Percentiles rank a stretch among this genome's conserved stretches.
Evolutionary conservation across 306 rosid genomes (phyloP).

Genomic region (Medicago truncatula): DNA sequence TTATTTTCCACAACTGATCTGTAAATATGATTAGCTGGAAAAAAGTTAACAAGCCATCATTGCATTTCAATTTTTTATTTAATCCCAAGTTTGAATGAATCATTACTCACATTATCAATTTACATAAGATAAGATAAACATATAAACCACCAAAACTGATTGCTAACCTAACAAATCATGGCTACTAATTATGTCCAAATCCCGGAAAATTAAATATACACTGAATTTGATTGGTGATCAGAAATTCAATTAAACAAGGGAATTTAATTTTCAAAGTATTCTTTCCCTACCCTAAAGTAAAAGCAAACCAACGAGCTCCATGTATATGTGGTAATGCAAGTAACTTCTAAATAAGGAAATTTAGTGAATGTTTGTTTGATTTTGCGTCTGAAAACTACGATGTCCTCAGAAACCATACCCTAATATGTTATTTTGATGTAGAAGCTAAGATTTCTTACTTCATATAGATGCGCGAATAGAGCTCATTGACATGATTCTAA

Average conservation of each 20-base stretch:
- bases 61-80: constrained; percentile 31
- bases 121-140: constrained; percentile 31
- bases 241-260: constrained; percentile 23
- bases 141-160: constrained; percentile 51
- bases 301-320: neutral
- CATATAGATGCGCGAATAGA: too few relatives aligned
- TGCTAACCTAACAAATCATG: constrained; percentile 50
- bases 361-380: neutral
- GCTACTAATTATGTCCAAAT: constrained; percentile 33
- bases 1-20: constrained; percentile 41
- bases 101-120: constrained; percentile 36
- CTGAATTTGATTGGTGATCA: constrained; percentile 41
- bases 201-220: neutral
- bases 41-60: constrained; percentile 40
- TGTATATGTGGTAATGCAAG: neutral
- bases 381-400: too few relatives aligned
- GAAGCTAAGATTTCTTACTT: too few relatives aligned
- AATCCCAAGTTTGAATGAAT: constrained; percentile 41
- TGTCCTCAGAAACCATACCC: too few relatives aligned
- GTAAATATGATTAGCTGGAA: constrained; percentile 21
- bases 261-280: constrained; percentile 21
- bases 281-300: neutral
- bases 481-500: too few relatives aligned
- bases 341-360: neutral
- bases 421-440: too few relatives aligned